A percentile compares a stretch with the other conserved stretches of the same genome.
phyloP scores from a whole-genome alignment of 192 early-diverging fungal species.

The Dissophora globulifera region DNA sequence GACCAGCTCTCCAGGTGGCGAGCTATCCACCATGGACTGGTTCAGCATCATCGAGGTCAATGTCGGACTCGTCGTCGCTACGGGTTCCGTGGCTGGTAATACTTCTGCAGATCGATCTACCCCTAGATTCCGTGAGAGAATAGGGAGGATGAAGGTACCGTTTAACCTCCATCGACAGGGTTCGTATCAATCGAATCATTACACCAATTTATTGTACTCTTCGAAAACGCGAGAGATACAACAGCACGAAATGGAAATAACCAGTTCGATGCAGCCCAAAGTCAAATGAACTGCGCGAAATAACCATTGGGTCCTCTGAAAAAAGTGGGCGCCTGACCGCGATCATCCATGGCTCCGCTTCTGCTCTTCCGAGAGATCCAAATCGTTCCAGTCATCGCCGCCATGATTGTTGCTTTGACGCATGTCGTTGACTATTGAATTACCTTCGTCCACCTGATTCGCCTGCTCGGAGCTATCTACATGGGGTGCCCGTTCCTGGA shows the following conservation, averaged over 20 bases:
- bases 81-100: not conserved
- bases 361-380: slow-evolving; percentile 3
- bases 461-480: slow-evolving; percentile 14
- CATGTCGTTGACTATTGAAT: not conserved
- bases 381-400: slow-evolving; percentile 17
- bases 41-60: slow-evolving; percentile 22
- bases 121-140: no score
- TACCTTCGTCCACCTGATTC: slow-evolving; percentile 34
- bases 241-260: not conserved
- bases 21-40: not conserved
- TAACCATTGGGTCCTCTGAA: no score
- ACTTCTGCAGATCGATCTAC: not conserved
- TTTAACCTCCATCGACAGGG: no score
- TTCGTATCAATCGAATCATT: no score
- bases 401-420: not conserved
- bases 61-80: slow-evolving; percentile 1
- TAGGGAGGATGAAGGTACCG: no score
- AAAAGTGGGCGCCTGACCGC: not conserved
- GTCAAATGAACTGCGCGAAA: not conserved
- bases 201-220: slow-evolving; percentile 24
- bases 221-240: slow-evolving; percentile 4
- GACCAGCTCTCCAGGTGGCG: not conserved
- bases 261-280: not conserved
- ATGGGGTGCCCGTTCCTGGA: slow-evolving; percentile 38
- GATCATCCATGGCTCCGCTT: slow-evolving; percentile 19